These are phyloP conservation scores for Penicillium palitans DNA, from an alignment of 2,329 filamentous ascomycete species.

Conservation along the genomic window DNA sequence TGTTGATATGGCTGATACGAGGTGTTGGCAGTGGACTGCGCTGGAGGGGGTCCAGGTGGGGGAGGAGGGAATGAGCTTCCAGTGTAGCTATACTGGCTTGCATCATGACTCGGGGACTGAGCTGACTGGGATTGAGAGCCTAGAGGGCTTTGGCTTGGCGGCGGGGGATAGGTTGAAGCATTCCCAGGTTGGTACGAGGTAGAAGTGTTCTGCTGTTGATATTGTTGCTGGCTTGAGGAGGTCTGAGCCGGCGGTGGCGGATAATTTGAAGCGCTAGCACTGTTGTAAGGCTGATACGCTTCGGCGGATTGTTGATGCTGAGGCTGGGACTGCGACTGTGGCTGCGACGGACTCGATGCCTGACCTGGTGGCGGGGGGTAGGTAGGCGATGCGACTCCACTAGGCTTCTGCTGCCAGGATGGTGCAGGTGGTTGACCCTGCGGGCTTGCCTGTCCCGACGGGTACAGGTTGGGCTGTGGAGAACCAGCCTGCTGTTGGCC, in stretches of 20 bases:
- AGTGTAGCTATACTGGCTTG: slow-evolving; percentile 30
- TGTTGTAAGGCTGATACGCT: slow-evolving; percentile 7
- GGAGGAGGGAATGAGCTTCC: slow-evolving; percentile 43
- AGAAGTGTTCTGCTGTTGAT: slow-evolving; percentile 7
- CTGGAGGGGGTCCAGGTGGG: slow-evolving; percentile 38
- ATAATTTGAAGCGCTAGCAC: slow-evolving; percentile 4
- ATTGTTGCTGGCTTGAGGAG: slow-evolving; percentile 11
- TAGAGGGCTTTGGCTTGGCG: slow-evolving; percentile 6
- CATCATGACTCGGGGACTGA: slow-evolving; percentile 14
- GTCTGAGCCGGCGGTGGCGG: slow-evolving; percentile 11
- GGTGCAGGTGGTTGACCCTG: slow-evolving; percentile 16
- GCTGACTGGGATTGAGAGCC: slow-evolving; percentile 2
- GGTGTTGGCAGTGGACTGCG: slow-evolving; percentile 18
- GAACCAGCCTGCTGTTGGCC: slow-evolving; percentile 20
- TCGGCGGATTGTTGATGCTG: slow-evolving; percentile 2
- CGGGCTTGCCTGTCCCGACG: slow-evolving; percentile 17
- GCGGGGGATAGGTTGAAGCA: slow-evolving; percentile 8
- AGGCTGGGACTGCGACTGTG: slow-evolving; percentile 15
- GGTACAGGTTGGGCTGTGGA: slow-evolving; percentile 19
- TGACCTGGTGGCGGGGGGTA: slow-evolving; percentile 1
- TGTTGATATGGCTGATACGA: slow-evolving; percentile 8
- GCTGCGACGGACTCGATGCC: not conserved
- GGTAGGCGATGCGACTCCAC: not conserved
- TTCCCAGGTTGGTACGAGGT: slow-evolving; percentile 1
- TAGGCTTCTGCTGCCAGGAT: slow-evolving; percentile 13